Evolutionary conservation across 192 early-diverging fungal species (phyloP).

Genomic region (Linnemannia hyalina): DNA sequence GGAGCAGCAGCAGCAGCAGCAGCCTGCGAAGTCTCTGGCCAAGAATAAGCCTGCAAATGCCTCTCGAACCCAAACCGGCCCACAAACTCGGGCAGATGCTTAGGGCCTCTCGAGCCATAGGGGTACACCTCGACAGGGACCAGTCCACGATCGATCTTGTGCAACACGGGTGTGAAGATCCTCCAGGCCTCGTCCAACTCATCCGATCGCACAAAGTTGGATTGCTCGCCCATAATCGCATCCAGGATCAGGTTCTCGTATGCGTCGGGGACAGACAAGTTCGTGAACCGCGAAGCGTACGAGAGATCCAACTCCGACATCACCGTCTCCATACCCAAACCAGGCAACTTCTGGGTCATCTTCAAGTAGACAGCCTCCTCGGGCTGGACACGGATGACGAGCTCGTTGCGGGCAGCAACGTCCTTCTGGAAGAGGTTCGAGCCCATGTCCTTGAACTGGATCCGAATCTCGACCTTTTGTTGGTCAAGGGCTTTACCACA

Average conservation of each 20-base stretch:
- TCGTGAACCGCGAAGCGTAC: constrained; percentile 83
- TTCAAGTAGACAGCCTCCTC: constrained; percentile 91
- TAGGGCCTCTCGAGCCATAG: constrained; percentile 90
- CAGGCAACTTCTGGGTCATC: constrained; percentile 88
- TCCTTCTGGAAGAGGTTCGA: constrained; percentile 71
- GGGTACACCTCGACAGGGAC: constrained; percentile 79
- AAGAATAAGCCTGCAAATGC: constrained; percentile 56
- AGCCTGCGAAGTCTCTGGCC: constrained; percentile 59
- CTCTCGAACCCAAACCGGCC: constrained; percentile 67
- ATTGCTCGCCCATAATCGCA: constrained; percentile 85
- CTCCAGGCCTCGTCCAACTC: constrained; percentile 92
- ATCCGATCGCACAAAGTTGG: constrained; percentile 86
- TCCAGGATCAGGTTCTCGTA: constrained; percentile 90
- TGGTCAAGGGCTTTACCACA: constrained; percentile 90
- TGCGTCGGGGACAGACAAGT: constrained; percentile 87
- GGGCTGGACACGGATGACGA: constrained; percentile 90
- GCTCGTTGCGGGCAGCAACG: constrained; percentile 82
- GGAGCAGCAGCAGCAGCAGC: not conserved
- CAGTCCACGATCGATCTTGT: constrained; percentile 76
- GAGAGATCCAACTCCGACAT: constrained; percentile 89
- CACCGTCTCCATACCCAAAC: constrained; percentile 75
- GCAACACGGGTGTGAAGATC: constrained; percentile 90
- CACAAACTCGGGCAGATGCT: constrained; percentile 82
- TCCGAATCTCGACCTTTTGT: constrained; percentile 91
- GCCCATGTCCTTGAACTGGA: constrained; percentile 89